Evolutionary conservation across 2,329 filamentous ascomycete species (phyloP).

Genomic region (Byssochlamys sp.): DNA sequence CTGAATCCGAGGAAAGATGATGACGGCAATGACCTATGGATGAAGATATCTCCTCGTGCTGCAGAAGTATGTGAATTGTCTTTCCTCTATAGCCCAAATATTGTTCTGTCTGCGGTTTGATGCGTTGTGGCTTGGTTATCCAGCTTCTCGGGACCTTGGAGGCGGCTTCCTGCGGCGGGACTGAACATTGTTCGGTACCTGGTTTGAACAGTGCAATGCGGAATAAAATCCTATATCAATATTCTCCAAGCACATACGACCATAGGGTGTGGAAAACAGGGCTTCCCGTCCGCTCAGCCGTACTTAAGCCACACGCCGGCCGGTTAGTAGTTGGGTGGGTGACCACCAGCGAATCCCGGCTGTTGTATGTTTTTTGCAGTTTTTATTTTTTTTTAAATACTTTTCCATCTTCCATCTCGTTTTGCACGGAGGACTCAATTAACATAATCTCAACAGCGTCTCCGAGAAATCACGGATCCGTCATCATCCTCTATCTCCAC

Average conservation of each 20-base stretch:
- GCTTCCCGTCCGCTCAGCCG: slow-evolving; percentile 40
- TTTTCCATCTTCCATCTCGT: slow-evolving; percentile 1
- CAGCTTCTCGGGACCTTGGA: not conserved
- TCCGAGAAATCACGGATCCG: slow-evolving; percentile 61
- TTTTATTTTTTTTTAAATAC: slow-evolving; percentile 5
- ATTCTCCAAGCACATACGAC: slow-evolving; percentile 28
- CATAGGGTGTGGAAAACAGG: slow-evolving; percentile 39
- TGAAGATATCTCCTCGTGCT: slow-evolving; percentile 77
- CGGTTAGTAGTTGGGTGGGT: slow-evolving; percentile 40
- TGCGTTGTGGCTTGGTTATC: not conserved
- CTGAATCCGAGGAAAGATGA: slow-evolving; percentile 70
- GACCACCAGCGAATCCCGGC: slow-evolving; percentile 38
- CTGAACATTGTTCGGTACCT: not conserved
- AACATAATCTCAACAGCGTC: slow-evolving; percentile 39
- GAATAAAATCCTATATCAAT: slow-evolving; percentile 9
- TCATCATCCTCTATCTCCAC: slow-evolving; percentile 28
- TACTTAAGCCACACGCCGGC: slow-evolving; percentile 39
- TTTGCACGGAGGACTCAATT: slow-evolving; percentile 2
- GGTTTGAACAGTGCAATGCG: not conserved
- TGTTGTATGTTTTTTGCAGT: slow-evolving; percentile 33
- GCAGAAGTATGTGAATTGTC: slow-evolving; percentile 52
- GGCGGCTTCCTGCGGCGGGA: not conserved
- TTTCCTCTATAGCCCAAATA: not conserved
- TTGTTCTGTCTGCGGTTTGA: slow-evolving; percentile 1
- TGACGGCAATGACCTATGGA: slow-evolving; percentile 69